Evolutionary conservation across 2,329 filamentous ascomycete species (phyloP), one percentile per base, ranked within the genome.

Genomic region (Furcasterigmium furcatum): DNA sequence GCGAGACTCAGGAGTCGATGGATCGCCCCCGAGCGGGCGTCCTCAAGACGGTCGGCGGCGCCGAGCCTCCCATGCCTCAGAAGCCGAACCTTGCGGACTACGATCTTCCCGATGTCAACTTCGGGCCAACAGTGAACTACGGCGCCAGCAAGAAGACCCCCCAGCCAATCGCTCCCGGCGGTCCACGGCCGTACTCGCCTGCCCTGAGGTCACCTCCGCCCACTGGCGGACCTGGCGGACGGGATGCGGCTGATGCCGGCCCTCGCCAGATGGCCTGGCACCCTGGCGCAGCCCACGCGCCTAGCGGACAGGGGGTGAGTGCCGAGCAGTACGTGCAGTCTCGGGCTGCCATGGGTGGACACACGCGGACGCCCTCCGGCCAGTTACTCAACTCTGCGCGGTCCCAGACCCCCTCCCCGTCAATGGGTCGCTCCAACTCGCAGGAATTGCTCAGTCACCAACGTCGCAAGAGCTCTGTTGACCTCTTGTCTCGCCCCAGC

Each of bases 291-390:
- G 70, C 72, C 3, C 67, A 74, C 29, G 65, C 71, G 29, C 68
- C 71, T 12, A 72, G 72, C 9, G 63, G 71, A 13, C 73, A 75
- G n/a, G 74, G 68, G 9, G 59, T 95, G 12, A 87, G 85, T 5
- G 77, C 90, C 0, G 89, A 96, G 61, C 83, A 95, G 55, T 95
- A 86, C 66, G 89, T 96, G 6, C 82, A 90, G 56, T 85, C 92
- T 55, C 83, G 89, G 50, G 85, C 80, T 4, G 72, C 76, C 14
- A 57, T 77, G 34, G 79, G 80, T 61, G 67, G 72, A 1, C 85
- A 89, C 58, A 77, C 77, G 41, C 77, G 86, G 32, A 76, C 72
- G 42, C 68, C 74, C 2, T 72, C 76, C 38, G 76, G 74, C 50
- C 30, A 25, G 21, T 29, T 29, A 5, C 70, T 74, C 19, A 55